Percentiles rank a stretch among this genome's conserved stretches.
These are phyloP conservation scores for Oleoguttula mirabilis DNA, from an alignment of 495 filamentous ascomycete genomes.

Conservation along the genomic window DNA sequence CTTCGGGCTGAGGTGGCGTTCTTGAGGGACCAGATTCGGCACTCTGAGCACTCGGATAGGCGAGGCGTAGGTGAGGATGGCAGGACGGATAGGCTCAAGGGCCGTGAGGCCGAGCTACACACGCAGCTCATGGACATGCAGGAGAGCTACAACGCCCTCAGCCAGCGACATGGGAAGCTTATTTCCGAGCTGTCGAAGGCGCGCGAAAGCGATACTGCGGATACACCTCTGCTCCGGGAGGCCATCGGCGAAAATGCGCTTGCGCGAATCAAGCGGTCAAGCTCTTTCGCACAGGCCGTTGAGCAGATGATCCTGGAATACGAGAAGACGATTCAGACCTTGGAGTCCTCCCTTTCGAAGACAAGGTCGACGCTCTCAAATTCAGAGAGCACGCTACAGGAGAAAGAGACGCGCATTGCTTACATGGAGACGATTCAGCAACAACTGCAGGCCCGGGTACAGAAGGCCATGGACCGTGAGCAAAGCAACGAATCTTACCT, in stretches of 20 bases:
- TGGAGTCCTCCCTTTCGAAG: constrained; percentile 84
- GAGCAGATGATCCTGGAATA: constrained; percentile 96
- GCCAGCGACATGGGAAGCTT: constrained; percentile 82
- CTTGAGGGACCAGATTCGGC: constrained; percentile 80
- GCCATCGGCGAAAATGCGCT: constrained; percentile 66
- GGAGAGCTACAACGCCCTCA: constrained; percentile 86
- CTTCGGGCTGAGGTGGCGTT: constrained; percentile 90
- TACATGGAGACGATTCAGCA: constrained; percentile 84
- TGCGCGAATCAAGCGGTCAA: constrained; percentile 83
- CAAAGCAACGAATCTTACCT: constrained; percentile 81
- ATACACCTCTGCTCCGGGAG: constrained; percentile 39
- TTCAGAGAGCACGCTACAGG: constrained; percentile 73
- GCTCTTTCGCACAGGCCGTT: constrained; percentile 86
- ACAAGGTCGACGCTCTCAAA: constrained; percentile 72
- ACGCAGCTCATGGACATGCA: constrained; percentile 87
- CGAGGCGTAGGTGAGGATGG: neutral
- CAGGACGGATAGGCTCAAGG: constrained; percentile 61
- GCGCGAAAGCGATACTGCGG: constrained; percentile 49
- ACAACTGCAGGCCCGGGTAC: constrained; percentile 75
- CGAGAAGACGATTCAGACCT: constrained; percentile 91
- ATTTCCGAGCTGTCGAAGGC: constrained; percentile 89
- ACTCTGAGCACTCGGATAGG: constrained; percentile 45
- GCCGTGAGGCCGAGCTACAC: constrained; percentile 79
- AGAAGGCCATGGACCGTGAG: constrained; percentile 85
- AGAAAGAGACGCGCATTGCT: constrained; percentile 85